Evolutionary conservation across 768 basidiomycete genomes (phyloP).

Genomic region (Hypholoma sublateritium): DNA sequence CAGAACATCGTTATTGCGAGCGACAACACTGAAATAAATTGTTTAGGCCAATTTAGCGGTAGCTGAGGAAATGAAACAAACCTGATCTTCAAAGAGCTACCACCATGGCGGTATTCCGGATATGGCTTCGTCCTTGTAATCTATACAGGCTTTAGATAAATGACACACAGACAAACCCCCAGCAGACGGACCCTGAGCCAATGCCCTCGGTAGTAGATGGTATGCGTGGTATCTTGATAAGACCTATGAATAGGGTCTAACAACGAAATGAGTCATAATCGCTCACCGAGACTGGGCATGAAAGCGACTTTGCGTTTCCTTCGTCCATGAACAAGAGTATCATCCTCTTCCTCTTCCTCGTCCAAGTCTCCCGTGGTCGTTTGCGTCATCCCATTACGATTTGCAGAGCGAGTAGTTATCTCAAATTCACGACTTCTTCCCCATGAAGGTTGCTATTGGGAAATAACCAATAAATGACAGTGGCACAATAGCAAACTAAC

Average conservation of each 20-base stretch:
- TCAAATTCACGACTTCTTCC: slow-evolving; percentile 87
- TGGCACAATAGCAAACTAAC: not conserved
- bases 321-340: slow-evolving; percentile 61
- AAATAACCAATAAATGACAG: not conserved
- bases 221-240: slow-evolving; percentile 75
- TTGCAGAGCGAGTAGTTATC: slow-evolving; percentile 77
- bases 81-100: slow-evolving; percentile 80
- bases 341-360: slow-evolving; percentile 70
- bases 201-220: slow-evolving; percentile 87
- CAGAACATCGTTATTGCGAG: slow-evolving; percentile 84
- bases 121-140: slow-evolving; percentile 80
- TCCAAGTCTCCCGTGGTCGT: slow-evolving; percentile 76
- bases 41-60: no score
- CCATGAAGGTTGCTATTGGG: slow-evolving; percentile 83
- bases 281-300: slow-evolving; percentile 77
- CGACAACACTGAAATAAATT: slow-evolving; percentile 63
- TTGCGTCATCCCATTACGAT: slow-evolving; percentile 63
- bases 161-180: not conserved
- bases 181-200: slow-evolving; percentile 65
- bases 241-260: slow-evolving; percentile 9
- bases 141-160: slow-evolving; percentile 31
- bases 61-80: slow-evolving; percentile 17
- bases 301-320: slow-evolving; percentile 80
- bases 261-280: slow-evolving; percentile 15
- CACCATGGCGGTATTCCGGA: slow-evolving; percentile 74